Evolutionary conservation across 192 early-diverging fungal genomes (phyloP), one percentile per base, ranked within the genome.

Genomic region (Backusella sp.): DNA sequence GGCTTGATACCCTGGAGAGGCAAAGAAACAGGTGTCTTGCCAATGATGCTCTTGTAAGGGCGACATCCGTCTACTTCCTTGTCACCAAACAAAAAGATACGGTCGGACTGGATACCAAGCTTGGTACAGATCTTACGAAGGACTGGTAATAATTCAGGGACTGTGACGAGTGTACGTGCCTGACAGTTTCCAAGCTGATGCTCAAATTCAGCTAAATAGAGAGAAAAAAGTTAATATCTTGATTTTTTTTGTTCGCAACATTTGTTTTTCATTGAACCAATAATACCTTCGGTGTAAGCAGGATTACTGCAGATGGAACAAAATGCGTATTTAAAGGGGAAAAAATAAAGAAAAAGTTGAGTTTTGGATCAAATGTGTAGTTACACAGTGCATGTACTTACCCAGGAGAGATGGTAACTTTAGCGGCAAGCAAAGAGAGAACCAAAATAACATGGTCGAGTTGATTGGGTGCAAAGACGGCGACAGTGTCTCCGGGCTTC

Each of bases 161-260:
- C 80, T 11, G 90, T 92, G 41, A 98, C 84, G 14, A 97, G 78
- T 19, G 81, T 80, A 42, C 83, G 86, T 52, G 95, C 93, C 21
- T 85, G 78, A 6, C 91, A 90, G 53, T 94, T 91, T 9, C 81
- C 75, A 59, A 98, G 81, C 73, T 96, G 95, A 76, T 93, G 88
- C 4, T 90, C 88, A 6, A 96, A 81, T 69, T 81, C 80, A 36
- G 53, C 72, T 17, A 52, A 49, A 14, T 28, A 42, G 6, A n/a
- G 56, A 37, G 21, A 11, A 17, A 74, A n/a, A 73, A 46, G 9
- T 52, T 69, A 49, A 59, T 30, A 66, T 42, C 34, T 65, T 0
- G 30, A 59, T 66, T 3, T 66, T 23, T 39, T 39, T 66, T 1
- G 44, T 23, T 17, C 9, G 17, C 0, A 12, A 32, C 0, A 7